These are phyloP conservation scores for Umbilicaria muhlenbergii DNA, from an alignment of 495 filamentous ascomycete species.

Conservation along the genomic window DNA sequence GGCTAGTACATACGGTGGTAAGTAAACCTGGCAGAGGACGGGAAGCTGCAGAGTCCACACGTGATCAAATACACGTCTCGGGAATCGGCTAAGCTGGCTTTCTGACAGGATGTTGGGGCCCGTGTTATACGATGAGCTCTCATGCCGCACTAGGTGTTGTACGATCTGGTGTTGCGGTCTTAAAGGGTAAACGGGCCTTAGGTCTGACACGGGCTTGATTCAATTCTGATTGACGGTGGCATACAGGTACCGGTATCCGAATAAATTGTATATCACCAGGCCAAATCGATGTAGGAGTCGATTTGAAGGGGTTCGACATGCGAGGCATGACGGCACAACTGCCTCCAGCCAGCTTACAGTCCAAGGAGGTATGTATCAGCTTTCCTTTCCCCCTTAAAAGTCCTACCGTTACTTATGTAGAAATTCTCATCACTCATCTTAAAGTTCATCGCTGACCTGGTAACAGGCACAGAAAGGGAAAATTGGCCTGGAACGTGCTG, in stretches of 20 bases:
- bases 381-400: neutral
- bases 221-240: neutral
- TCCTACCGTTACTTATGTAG: too few species aligned
- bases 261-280: slow-evolving; percentile 44
- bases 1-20: slow-evolving; percentile 37
- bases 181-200: slow-evolving; percentile 23
- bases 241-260: slow-evolving; percentile 32
- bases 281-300: slow-evolving; percentile 42
- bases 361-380: slow-evolving; percentile 21
- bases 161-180: slow-evolving; percentile 35
- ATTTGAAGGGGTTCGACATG: slow-evolving; percentile 37
- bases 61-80: neutral
- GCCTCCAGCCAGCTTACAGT: slow-evolving; percentile 37
- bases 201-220: neutral
- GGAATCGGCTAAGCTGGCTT: neutral
- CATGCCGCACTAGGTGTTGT: slow-evolving; percentile 46
- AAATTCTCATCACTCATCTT: too few species aligned
- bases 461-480: slow-evolving; percentile 21
- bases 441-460: neutral
- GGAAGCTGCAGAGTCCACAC: neutral
- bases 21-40: neutral
- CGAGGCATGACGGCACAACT: slow-evolving; percentile 37
- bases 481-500: slow-evolving; percentile 32
- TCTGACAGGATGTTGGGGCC: slow-evolving; percentile 34
- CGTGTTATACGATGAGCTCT: slow-evolving; percentile 38